These are phyloP conservation scores for Syncephalastrum contaminatum DNA, from an alignment of 371 early-diverging fungal species.

Conservation along the genomic window DNA sequence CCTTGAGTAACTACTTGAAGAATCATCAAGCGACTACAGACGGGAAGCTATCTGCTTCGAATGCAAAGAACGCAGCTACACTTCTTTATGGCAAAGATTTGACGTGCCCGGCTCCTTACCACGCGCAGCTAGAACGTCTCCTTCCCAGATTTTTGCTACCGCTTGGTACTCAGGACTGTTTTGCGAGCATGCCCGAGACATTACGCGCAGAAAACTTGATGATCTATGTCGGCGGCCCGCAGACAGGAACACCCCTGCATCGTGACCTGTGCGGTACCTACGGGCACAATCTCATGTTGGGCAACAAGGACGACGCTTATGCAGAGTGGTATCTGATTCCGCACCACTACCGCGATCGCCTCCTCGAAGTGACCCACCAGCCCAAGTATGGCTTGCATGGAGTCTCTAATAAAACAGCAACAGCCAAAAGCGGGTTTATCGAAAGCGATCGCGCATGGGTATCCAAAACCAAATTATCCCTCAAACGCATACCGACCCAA, in stretches of 20 bases:
- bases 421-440: slow-evolving; percentile 21
- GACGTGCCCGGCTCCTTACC: slow-evolving; percentile 19
- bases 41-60: background rate
- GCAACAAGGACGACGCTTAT: slow-evolving; percentile 16
- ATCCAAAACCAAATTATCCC: background rate
- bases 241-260: slow-evolving; percentile 36
- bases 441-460: slow-evolving; percentile 45
- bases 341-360: slow-evolving; percentile 14
- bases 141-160: slow-evolving; percentile 28
- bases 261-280: slow-evolving; percentile 38
- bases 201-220: slow-evolving; percentile 36
- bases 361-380: slow-evolving; percentile 6
- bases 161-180: slow-evolving; percentile 23
- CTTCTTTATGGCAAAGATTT: slow-evolving; percentile 33
- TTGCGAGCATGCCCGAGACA: slow-evolving; percentile 19
- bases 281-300: slow-evolving; percentile 42
- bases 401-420: background rate
- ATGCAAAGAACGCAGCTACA: background rate
- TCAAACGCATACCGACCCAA: slow-evolving; percentile 13
- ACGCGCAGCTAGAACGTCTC: slow-evolving; percentile 9
- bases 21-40: background rate
- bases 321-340: slow-evolving; percentile 35
- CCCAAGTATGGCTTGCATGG: background rate
- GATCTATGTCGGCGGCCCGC: slow-evolving; percentile 33
- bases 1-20: slow-evolving; percentile 3